phyloP scores from a whole-genome alignment of 208 protist species.

The Plasmodiophora brassicae region DNA sequence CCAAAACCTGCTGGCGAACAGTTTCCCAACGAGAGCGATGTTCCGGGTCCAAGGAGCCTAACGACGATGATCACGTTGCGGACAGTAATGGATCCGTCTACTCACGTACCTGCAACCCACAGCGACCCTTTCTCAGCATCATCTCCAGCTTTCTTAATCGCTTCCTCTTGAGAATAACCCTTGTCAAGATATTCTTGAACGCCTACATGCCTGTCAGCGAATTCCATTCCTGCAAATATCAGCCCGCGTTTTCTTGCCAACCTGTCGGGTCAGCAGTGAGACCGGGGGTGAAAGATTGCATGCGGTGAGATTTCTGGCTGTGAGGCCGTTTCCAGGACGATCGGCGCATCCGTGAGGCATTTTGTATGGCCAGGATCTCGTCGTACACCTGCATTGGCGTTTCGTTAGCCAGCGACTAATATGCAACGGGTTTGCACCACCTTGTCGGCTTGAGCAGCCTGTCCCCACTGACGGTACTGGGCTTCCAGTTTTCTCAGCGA shows the following conservation, averaged over 20 bases:
- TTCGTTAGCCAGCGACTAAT: neutral
- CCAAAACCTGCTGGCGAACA: neutral
- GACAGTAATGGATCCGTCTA: no score
- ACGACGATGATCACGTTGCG: neutral
- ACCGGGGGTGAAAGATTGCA: no score
- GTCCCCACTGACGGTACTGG: neutral
- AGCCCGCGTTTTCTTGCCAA: no score
- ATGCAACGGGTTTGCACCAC: neutral
- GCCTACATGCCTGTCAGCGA: no score
- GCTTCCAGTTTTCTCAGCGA: neutral
- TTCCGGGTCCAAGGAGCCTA: neutral
- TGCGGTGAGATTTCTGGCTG: no score
- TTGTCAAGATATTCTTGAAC: neutral
- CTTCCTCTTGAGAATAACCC: neutral
- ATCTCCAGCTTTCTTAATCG: neutral
- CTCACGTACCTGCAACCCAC: neutral
- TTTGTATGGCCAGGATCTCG: neutral
- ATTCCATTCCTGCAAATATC: no score
- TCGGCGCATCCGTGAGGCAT: neutral
- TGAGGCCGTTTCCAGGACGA: neutral
- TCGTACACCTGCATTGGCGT: neutral
- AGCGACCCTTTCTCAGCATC: neutral
- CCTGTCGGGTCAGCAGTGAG: no score
- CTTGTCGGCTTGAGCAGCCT: neutral
- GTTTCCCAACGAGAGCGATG: neutral